Percentiles rank a stretch among this genome's conserved stretches.
These are phyloP conservation scores for Amanita thiersii DNA, from an alignment of 768 basidiomycete genomes.

Conservation along the genomic window DNA sequence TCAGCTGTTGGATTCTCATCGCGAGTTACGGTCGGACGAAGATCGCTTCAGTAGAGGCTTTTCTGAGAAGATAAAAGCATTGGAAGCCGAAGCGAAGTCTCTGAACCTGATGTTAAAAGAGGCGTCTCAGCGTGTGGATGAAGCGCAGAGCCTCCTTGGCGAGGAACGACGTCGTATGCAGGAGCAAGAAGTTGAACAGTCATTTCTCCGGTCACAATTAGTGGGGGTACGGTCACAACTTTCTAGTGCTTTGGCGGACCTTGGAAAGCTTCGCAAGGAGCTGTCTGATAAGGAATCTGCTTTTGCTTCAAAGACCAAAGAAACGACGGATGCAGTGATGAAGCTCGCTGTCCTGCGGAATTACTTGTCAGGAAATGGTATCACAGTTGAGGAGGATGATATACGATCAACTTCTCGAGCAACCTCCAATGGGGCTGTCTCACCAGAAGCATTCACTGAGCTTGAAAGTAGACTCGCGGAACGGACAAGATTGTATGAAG, in stretches of 20 bases:
- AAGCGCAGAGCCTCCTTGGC: slow-evolving; percentile 52
- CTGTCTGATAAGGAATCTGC: slow-evolving; percentile 57
- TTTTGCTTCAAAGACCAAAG: slow-evolving; percentile 54
- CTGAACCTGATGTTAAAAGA: slow-evolving; percentile 79
- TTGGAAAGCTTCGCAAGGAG: slow-evolving; percentile 64
- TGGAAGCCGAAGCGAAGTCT: slow-evolving; percentile 71
- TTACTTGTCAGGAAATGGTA: slow-evolving; percentile 83
- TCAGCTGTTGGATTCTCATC: slow-evolving; percentile 81
- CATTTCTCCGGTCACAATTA: slow-evolving; percentile 63
- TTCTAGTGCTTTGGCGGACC: slow-evolving; percentile 58
- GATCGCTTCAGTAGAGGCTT: slow-evolving; percentile 69
- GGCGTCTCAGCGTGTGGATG: slow-evolving; percentile 61
- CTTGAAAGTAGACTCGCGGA: slow-evolving; percentile 76
- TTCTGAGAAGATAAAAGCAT: slow-evolving; percentile 71
- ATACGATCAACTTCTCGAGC: slow-evolving; percentile 34
- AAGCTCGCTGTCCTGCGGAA: slow-evolving; percentile 75
- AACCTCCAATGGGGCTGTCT: slow-evolving; percentile 22
- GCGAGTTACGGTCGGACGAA: slow-evolving; percentile 78
- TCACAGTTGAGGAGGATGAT: slow-evolving; percentile 70
- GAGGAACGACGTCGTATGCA: slow-evolving; percentile 61
- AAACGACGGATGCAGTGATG: slow-evolving; percentile 60
- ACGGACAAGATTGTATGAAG: slow-evolving; percentile 61
- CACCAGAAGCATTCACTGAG: slow-evolving; percentile 48
- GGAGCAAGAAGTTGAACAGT: slow-evolving; percentile 58
- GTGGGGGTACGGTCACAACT: slow-evolving; percentile 68